Evolutionary conservation across 2,329 filamentous ascomycete genomes (phyloP).

Genomic region (Ceratocystis eucalypticola): DNA sequence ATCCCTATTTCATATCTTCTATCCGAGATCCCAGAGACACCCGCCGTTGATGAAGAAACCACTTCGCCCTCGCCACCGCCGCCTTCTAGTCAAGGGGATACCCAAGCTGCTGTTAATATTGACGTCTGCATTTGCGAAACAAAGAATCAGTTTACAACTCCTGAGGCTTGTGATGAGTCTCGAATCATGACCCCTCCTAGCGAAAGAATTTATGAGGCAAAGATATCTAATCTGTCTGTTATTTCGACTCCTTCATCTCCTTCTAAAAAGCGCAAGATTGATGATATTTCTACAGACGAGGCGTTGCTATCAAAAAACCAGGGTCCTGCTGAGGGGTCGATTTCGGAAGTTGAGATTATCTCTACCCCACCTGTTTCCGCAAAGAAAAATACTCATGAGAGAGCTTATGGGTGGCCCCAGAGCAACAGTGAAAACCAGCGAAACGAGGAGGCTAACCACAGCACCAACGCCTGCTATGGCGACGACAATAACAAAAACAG

Average conservation of each 20-base stretch:
- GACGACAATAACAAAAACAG: not conserved
- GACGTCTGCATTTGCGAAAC: not conserved
- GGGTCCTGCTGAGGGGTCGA: not conserved
- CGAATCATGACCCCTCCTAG: not conserved
- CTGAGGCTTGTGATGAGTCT: not conserved
- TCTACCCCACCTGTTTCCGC: not conserved
- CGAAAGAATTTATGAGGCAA: not conserved
- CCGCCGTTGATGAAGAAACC: not conserved
- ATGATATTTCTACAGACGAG: slow-evolving; percentile 16
- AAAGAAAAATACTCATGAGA: not conserved
- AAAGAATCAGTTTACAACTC: not conserved
- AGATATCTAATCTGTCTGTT: not conserved
- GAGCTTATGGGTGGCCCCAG: no score
- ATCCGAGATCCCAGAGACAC: not conserved
- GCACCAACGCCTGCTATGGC: not conserved
- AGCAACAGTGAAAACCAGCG: no score
- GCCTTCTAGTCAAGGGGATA: not conserved
- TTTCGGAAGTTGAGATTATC: not conserved
- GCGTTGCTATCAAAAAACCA: not conserved
- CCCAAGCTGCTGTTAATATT: not conserved
- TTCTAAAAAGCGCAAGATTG: slow-evolving; percentile 17
- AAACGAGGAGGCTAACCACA: no score
- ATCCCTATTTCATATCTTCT: slow-evolving; percentile 4
- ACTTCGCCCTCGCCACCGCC: not conserved
- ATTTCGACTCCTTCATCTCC: not conserved